Conservation (phyloP, 1,284 basidiomycete genomes). For the Xerocomus amazonicus region DNA sequence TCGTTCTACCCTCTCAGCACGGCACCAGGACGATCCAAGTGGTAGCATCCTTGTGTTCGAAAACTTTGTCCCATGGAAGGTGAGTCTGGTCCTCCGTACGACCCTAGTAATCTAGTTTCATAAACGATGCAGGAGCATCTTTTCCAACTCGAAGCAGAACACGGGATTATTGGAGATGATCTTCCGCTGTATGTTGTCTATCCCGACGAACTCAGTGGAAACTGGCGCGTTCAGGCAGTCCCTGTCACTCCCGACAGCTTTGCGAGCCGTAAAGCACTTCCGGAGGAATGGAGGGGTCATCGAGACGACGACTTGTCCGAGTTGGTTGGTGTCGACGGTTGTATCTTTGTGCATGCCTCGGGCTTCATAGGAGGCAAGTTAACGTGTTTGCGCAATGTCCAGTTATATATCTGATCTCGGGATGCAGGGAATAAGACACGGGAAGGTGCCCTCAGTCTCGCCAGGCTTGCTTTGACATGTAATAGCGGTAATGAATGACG, state of each 20-base stretch:
- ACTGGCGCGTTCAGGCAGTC: slow-evolving; percentile 95
- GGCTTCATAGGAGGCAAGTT: slow-evolving; percentile 91
- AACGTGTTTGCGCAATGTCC: background rate
- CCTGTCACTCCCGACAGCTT: slow-evolving; percentile 83
- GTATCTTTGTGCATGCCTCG: slow-evolving; percentile 92
- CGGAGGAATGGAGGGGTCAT: slow-evolving; percentile 90
- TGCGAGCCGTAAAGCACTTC: slow-evolving; percentile 86
- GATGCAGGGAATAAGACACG: slow-evolving; percentile 82
- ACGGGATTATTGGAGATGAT: slow-evolving; percentile 40
- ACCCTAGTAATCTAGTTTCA: background rate
- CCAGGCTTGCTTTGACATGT: slow-evolving; percentile 58
- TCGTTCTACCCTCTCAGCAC: slow-evolving; percentile 57
- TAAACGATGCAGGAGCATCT: slow-evolving; percentile 73
- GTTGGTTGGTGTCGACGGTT: slow-evolving; percentile 74
- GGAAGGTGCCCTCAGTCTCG: slow-evolving; percentile 84
- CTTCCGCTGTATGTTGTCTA: slow-evolving; percentile 87
- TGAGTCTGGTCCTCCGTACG: slow-evolving; percentile 5
- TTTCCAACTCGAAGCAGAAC: slow-evolving; percentile 76
- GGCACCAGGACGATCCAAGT: slow-evolving; percentile 63
- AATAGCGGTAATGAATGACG: slow-evolving; percentile 21
- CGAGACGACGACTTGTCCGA: slow-evolving; percentile 80
- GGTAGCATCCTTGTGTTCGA: slow-evolving; percentile 84
- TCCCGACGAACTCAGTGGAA: slow-evolving; percentile 74
- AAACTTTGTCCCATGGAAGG: slow-evolving; percentile 87
- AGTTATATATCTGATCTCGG: slow-evolving; percentile 11